Conservation (phyloP, 148 eudicot genomes). For the Vaccinium macrocarpon region DNA sequence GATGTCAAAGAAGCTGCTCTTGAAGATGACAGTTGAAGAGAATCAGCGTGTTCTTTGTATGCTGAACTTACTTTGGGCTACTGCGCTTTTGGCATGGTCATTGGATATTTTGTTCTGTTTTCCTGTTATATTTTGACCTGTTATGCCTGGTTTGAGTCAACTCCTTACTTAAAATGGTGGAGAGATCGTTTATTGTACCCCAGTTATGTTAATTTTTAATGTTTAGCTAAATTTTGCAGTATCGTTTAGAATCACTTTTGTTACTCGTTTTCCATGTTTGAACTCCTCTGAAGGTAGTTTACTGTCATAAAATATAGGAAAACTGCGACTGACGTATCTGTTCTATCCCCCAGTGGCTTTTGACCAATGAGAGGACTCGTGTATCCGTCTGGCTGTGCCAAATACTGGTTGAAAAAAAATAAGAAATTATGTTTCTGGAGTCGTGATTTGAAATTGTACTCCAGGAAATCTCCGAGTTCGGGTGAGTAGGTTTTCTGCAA, state of each 20-base stretch:
- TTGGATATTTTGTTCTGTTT: not conserved
- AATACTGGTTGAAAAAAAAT: not conserved
- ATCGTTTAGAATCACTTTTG: not conserved
- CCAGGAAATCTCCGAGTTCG: not conserved
- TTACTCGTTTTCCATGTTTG: not conserved
- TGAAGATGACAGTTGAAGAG: conserved; percentile 36
- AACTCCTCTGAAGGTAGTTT: not conserved
- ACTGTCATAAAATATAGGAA: not conserved
- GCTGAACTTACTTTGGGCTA: not conserved
- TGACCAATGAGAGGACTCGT: not conserved
- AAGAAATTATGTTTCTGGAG: not conserved
- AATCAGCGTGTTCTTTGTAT: not conserved
- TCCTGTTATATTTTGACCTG: not conserved
- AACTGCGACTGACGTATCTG: not conserved
- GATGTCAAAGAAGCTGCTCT: conserved; percentile 47
- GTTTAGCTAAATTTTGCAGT: not conserved
- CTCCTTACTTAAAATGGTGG: not conserved
- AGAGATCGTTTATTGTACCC: not conserved
- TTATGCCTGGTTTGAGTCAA: not conserved
- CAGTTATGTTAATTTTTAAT: not conserved
- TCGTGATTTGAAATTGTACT: not conserved
- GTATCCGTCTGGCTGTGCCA: not conserved
- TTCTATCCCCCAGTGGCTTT: not conserved
- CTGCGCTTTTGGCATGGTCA: not conserved
- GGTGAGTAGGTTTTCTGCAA: not conserved